Evolutionary conservation across 2,329 filamentous ascomycete genomes (phyloP).

Genomic region (Phialemonium atrogriseum): DNA sequence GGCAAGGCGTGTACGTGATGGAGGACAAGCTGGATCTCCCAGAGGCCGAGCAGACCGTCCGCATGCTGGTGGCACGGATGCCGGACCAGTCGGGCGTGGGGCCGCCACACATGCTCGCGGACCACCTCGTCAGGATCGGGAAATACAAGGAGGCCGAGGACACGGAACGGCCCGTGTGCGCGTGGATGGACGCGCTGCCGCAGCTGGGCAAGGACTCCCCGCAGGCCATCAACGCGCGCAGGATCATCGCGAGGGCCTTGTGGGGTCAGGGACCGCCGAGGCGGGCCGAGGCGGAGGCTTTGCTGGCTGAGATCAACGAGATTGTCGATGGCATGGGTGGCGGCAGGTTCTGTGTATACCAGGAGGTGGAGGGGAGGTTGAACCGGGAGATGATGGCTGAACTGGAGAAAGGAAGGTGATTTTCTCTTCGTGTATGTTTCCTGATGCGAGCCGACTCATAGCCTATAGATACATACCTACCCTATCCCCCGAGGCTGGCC

Average conservation of each 20-base stretch:
- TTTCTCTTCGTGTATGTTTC: too few species aligned
- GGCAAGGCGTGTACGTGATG: slow-evolving; percentile 1
- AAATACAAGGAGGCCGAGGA: slow-evolving; percentile 5
- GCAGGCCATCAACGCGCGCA: too few species aligned
- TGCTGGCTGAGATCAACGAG: slow-evolving; percentile 4
- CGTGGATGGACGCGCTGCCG: too few species aligned
- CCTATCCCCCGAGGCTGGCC: too few species aligned
- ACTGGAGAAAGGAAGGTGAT: too few species aligned
- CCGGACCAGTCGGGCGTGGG: slow-evolving; percentile 7
- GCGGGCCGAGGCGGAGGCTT: slow-evolving; percentile 3
- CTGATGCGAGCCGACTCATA: too few species aligned
- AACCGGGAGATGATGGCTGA: slow-evolving; percentile 3
- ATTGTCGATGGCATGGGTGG: slow-evolving; percentile 4
- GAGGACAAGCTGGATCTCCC: slow-evolving; percentile 4
- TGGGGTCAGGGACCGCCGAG: slow-evolving; percentile 5
- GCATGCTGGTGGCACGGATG: slow-evolving; percentile 4
- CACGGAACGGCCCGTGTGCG: too few species aligned
- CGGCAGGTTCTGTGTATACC: slow-evolving; percentile 8
- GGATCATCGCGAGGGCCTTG: too few species aligned
- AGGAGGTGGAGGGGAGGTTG: slow-evolving; percentile 6
- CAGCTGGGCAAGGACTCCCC: too few species aligned
- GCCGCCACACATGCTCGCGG: slow-evolving; percentile 6
- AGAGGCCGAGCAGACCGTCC: slow-evolving; percentile 5
- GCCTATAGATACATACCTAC: too few species aligned
- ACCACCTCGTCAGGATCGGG: slow-evolving; percentile 5